Evolutionary conservation across 2,329 filamentous ascomycete species (phyloP), one percentile per base, ranked within the genome.

Genomic region (Talaromyces sp.): DNA sequence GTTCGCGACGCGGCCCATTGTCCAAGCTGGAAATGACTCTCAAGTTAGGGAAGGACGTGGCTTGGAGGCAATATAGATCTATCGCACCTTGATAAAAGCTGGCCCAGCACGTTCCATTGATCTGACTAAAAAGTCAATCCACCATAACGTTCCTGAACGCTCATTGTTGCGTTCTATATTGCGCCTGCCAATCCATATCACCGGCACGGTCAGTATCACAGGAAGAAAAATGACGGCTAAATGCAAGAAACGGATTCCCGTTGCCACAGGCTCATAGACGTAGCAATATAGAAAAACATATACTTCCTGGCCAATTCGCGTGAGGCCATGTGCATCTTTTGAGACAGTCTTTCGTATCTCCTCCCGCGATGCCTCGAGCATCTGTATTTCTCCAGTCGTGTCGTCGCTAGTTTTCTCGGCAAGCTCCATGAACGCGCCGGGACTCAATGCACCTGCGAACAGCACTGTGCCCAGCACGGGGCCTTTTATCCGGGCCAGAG

Each of bases 1-100:
- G 93, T 90, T 72, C 95, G 84, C 5, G 95, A 98, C 3, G 95
- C 95, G 19, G 95, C 95, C 95, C 95, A 99, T 86, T 99, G 95
- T 17, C 95, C 95, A 58, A 99, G 85, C 87, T 93, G 67, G 31
- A 55, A 43, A 1, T 21, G 32, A 19, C 17, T 35, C 32, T n/a
- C 29, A 46, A 24, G 38, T 51, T 19, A 57, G 55, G 3, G n/a
- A 50, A 29, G 27, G 21, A 8, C 13, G 21, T 21, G 24, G n/a
- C 17, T 26, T 54, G 13, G 14, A 17, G 3, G 2, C 27, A 29
- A 24, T 19, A n/a, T n/a, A 26, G 13, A 55, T 32, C 6, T n/a
- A 27, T 10, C 41, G 46, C 76, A 91, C 89, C 84, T 99, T 99
- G 78, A 99, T 99, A 71, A 99, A 99, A 0, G 95, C 92, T 51